Evolutionary conservation across 116 monocot species (phyloP).

Genomic region (Papilionanthe hybrid): DNA sequence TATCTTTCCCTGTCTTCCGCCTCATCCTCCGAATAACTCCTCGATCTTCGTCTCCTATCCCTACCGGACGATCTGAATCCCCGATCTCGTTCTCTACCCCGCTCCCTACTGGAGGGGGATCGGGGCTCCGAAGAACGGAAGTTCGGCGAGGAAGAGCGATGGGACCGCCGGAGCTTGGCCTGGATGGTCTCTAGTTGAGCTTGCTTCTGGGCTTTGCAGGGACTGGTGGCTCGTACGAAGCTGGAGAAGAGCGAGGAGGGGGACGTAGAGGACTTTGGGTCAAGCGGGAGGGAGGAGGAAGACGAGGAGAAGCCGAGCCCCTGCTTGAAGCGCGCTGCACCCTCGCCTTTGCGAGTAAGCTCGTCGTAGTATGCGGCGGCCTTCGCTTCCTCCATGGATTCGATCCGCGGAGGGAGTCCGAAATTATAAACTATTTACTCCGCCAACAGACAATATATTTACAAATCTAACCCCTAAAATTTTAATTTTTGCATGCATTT

Average conservation of each 20-base stretch:
- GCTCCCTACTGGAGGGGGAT: constrained; percentile 12
- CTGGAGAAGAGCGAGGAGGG: constrained; percentile 46
- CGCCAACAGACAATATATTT: no score
- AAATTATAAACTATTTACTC: no score
- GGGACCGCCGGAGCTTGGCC: constrained; percentile 42
- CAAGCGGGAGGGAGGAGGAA: constrained; percentile 16
- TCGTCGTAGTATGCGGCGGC: constrained; percentile 94
- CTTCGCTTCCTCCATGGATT: constrained; percentile 68
- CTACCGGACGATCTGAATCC: constrained; percentile 16
- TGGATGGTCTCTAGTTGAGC: constrained; percentile 39
- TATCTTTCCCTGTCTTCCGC: constrained; percentile 7
- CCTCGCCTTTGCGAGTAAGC: constrained; percentile 74
- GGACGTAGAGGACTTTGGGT: constrained; percentile 17
- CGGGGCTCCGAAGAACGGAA: not conserved
- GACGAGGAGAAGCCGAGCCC: constrained; percentile 88
- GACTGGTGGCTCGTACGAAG: constrained; percentile 65
- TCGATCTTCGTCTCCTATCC: constrained; percentile 1
- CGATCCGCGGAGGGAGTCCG: not conserved
- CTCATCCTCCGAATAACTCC: constrained; percentile 6
- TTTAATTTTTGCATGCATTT: no score
- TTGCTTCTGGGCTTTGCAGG: constrained; percentile 18
- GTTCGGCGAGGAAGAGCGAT: not conserved
- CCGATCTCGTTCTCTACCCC: constrained; percentile 16
- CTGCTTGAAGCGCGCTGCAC: constrained; percentile 84
- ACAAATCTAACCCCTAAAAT: no score